These are phyloP conservation scores for Chlorella sp. DNA, from an alignment of 139 green algal genomes.

Conservation along the genomic window DNA sequence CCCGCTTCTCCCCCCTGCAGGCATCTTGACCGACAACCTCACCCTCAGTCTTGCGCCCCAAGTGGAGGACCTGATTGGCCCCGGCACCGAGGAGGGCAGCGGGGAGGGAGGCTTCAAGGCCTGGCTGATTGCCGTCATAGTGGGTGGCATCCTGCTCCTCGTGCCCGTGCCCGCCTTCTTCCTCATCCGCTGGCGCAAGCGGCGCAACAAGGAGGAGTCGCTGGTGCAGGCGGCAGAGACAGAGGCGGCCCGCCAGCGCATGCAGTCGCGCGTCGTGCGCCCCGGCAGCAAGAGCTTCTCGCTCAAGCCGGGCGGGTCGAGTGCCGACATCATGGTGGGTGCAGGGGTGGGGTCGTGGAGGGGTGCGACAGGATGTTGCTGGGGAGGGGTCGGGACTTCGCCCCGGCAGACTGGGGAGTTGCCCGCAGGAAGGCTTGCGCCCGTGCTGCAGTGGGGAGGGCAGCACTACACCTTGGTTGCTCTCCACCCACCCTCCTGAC, in stretches of 20 bases:
- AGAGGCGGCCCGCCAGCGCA: constrained; percentile 24
- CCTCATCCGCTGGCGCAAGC: constrained; percentile 7
- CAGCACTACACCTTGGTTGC: not conserved
- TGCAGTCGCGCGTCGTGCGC: constrained; percentile 29
- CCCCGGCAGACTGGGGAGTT: too few species aligned
- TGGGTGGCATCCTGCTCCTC: constrained; percentile 15
- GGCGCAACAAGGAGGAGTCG: constrained; percentile 20
- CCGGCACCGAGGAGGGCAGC: not conserved
- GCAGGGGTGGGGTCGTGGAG: not conserved
- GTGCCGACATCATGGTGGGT: constrained; percentile 32
- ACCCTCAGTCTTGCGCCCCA: not conserved
- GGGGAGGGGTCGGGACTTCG: not conserved
- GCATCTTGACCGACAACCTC: constrained; percentile 15
- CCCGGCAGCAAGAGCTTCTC: constrained; percentile 34
- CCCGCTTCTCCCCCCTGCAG: not conserved
- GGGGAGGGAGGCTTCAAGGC: not conserved
- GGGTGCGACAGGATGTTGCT: not conserved
- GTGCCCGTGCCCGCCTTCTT: constrained; percentile 21
- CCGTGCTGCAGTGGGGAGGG: not conserved
- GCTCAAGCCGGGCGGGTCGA: constrained; percentile 8
- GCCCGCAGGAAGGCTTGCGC: too few species aligned
- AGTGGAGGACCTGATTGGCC: constrained; percentile 2
- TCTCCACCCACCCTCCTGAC: not conserved
- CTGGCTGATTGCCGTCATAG: constrained; percentile 30
- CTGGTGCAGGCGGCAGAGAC: constrained; percentile 3